phyloP scores from a whole-genome alignment of 169 alveolate species.

The Pseudocohnilembus persalinus region DNA sequence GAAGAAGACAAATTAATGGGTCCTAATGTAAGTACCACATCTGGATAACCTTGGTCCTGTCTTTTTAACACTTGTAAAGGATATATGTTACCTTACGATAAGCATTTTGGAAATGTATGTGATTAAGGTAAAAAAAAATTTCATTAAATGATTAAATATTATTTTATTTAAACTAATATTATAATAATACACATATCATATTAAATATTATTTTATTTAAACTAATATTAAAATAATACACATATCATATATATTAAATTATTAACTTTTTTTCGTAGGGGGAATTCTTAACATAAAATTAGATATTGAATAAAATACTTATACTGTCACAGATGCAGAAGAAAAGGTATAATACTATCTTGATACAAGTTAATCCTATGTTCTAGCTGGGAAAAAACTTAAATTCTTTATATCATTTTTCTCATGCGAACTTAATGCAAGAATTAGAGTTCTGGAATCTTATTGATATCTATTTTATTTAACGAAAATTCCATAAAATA shows the following conservation, averaged over 20 bases:
- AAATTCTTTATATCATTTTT: background rate
- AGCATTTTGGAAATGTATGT: background rate
- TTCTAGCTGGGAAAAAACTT: background rate
- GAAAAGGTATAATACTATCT: background rate
- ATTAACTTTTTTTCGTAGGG: background rate
- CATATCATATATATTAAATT: background rate
- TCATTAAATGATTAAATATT: no score
- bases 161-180: background rate
- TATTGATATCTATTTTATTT: background rate
- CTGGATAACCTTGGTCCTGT: background rate
- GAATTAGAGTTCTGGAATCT: background rate
- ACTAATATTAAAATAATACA: background rate
- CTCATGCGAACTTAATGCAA: background rate
- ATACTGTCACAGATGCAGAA: background rate
- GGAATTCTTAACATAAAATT: background rate
- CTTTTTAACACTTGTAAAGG: background rate
- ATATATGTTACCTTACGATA: background rate
- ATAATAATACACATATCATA: background rate
- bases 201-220: no score
- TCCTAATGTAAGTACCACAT: background rate
- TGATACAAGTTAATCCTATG: no score
- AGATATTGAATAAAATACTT: background rate
- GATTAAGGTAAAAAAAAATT: background rate
- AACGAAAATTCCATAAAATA: background rate
- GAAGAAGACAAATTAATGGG: background rate